Base-by-base conservation (phyloP, 108 stramenopile genomes). In the Pseudonitzschia multiseries region DNA sequence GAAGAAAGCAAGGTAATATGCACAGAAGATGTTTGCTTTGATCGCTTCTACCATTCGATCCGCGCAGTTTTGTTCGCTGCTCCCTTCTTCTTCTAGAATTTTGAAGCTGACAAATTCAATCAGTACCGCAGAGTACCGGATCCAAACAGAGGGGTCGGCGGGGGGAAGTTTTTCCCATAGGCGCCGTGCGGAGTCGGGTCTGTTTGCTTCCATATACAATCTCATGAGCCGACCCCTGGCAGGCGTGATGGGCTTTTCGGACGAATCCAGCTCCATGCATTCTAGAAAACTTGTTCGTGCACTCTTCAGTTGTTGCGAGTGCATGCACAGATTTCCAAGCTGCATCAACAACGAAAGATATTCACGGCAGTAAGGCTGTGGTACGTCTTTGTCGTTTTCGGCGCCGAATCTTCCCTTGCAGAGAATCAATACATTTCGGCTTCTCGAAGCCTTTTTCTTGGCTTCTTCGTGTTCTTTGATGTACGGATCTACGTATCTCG, bases 401-500 rank as follows among this genome's bases (percentile, higher is more conserved):
- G 64, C 62, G 50, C 87, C 87, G 76, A 91, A 88, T 50, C 77
- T 59, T 46, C 89, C 87, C 70, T 85, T 77, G 83, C 71, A 90
- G 40, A 84, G 48, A 1, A 59, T 33, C 12, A 96, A 69, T 0
- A 93, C 60, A 81, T 96, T 96, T 33, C 79, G 72, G 29, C 62
- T 26, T 50, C 94, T 82, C 43, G 80, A 60, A 0, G 77, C 72
- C 74, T 83, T 92, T 20, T 59, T 79, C 32, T 79, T 83, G 20
- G 85, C 88, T 57, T 93, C 87, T 65, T 90, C 88, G 46, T 87
- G 79, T 13, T 85, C 91, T 75, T 89, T 81, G 0, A 83, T 60
- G 65, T 96, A 84, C 9, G 88, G 87, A 87, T 92, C 90, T n/a
- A 88, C 85, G 73, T 92, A 93, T n/a, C 93, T 79, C 0, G 81